phyloP scores from a whole-genome alignment of 805 yeast genomes.

The Kuraishia borneana region DNA sequence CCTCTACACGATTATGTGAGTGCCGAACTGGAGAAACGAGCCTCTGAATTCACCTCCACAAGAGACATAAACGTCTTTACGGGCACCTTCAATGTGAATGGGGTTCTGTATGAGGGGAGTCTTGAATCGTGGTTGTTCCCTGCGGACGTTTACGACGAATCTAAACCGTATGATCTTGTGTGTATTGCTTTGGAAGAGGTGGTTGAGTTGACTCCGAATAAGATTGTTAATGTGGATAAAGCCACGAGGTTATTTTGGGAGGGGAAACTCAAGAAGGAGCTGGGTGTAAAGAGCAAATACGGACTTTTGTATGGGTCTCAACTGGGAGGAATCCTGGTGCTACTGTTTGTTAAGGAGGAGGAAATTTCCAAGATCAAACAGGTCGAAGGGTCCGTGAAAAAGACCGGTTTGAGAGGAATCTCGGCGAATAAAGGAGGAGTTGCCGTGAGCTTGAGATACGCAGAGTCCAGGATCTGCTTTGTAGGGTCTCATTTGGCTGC shows the following conservation, averaged over 20 bases:
- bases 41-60: conserved; percentile 26
- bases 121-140: conserved; percentile 37
- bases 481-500: conserved; percentile 93
- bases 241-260: conserved; percentile 56
- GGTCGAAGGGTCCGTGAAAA: conserved; percentile 65
- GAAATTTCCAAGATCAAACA: conserved; percentile 42
- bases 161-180: conserved; percentile 50
- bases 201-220: conserved; percentile 72
- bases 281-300: conserved; percentile 30
- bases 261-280: conserved; percentile 34
- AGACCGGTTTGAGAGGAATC: conserved; percentile 94
- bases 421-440: conserved; percentile 97
- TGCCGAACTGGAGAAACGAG: conserved; percentile 25
- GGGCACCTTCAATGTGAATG: conserved; percentile 47
- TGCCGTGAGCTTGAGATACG: conserved; percentile 79
- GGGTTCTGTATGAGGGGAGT: conserved; percentile 29
- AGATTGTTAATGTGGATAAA: conserved; percentile 71
- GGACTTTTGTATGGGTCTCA: conserved; percentile 61
- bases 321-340: conserved; percentile 71
- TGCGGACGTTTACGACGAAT: conserved; percentile 15
- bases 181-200: conserved; percentile 86
- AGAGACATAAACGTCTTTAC: conserved; percentile 32
- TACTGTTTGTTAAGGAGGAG: conserved; percentile 53
- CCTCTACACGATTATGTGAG: conserved; percentile 44
- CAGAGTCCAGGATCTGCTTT: conserved; percentile 70